Evolutionary conservation across 2,329 filamentous ascomycete genomes (phyloP).

Genomic region (Xylariales sp.): DNA sequence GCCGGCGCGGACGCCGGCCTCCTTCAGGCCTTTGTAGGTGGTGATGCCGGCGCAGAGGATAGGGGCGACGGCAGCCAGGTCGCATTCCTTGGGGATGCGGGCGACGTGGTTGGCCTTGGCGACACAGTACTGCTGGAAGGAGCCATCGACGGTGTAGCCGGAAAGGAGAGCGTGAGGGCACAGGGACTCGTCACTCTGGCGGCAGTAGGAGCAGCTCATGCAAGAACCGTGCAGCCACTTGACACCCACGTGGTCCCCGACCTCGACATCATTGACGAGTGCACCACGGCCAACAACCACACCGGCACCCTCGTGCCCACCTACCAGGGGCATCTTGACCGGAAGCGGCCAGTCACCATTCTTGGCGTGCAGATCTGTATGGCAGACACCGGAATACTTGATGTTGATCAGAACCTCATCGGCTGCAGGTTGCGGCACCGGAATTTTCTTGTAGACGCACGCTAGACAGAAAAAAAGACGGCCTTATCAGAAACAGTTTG

Average conservation of each 20-base stretch:
- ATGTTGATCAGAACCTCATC: conserved; percentile 91
- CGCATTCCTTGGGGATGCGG: conserved; percentile 71
- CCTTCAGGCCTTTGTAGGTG: conserved; percentile 92
- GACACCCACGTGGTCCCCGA: conserved; percentile 84
- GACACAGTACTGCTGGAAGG: conserved; percentile 89
- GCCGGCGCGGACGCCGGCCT: conserved; percentile 69
- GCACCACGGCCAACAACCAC: conserved; percentile 76
- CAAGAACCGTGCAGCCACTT: conserved; percentile 94
- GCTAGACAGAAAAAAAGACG: too few relatives aligned
- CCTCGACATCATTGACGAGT: conserved; percentile 70
- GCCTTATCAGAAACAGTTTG: conserved; percentile 1
- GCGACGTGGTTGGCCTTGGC: conserved; percentile 86
- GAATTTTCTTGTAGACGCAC: conserved; percentile 73
- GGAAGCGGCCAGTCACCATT: conserved; percentile 85
- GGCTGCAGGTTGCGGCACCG: conserved; percentile 73
- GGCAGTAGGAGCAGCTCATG: conserved; percentile 78
- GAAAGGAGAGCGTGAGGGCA: conserved; percentile 73
- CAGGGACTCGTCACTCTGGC: conserved; percentile 74
- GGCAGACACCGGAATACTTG: conserved; percentile 87
- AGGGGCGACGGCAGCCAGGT: conserved; percentile 73
- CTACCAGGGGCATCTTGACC: conserved; percentile 84
- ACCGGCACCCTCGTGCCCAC: conserved; percentile 77
- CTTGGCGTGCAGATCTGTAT: conserved; percentile 77
- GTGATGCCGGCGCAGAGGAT: conserved; percentile 83
- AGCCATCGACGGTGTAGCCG: conserved; percentile 88